Evolutionary conservation across 805 yeast species (phyloP), one percentile per base, ranked within the genome.

Genomic region (Ogataea haglerorum): DNA sequence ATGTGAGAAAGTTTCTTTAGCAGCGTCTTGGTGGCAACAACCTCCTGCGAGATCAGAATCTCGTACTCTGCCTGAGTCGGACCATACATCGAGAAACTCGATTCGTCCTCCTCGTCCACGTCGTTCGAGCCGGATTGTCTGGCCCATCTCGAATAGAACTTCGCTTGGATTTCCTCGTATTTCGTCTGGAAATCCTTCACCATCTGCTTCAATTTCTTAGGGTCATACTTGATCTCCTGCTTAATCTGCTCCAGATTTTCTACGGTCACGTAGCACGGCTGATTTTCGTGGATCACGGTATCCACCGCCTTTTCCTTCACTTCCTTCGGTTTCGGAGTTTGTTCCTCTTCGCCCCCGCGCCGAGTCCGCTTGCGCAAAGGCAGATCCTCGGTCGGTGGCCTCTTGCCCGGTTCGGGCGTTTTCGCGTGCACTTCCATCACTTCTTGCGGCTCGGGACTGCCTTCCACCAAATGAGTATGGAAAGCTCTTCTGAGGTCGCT

Each of bases 41-140:
- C 57, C 19, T 50, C 58, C 21, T 46, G 54, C 1, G 46, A 45
- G 24, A 45, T 49, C 38, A 58, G 41, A 25, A 58, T 57, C 43
- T 58, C 63, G 42, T 45, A 53, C 30, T 58, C 63, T 16, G 56
- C 53, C 35, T 58, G 62, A 2, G 63, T 57, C 4, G 63, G 63
- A 2, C 63, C 63, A 36, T 58, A 58, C 51, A 58, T 58, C 13
- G 59, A 54, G 38, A 58, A 57, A 18, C 47, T 52, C 10, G 43
- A 48, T 4, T 51, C 54, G 15, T 38, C 41, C 19, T 55, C 57
- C 4, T 45, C 22, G 7, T 45, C 42, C 9, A 42, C 44, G 9
- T 26, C 40, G 14, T 30, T 26, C 9, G 35, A 45, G 1, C 44
- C 19, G 4, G 43, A 14, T 6, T 42, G 34, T 15, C 41, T 40